Evolutionary conservation across 257 asterid genomes (phyloP).

Genomic region (Salvia splendens): DNA sequence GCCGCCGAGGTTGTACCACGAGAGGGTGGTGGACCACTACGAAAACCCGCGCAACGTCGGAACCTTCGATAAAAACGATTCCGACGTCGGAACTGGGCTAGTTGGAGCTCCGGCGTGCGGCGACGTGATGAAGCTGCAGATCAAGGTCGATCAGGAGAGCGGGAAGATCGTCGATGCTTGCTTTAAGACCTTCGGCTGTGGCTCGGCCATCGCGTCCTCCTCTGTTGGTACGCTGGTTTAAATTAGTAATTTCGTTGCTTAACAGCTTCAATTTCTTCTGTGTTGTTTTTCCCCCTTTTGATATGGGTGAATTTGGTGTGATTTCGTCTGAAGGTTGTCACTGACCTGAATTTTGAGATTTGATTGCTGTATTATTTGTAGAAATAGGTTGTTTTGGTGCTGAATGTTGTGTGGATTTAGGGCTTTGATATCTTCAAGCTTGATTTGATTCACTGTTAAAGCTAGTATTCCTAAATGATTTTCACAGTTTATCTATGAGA

Average conservation of each 20-base stretch:
- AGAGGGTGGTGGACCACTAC: constrained; percentile 97
- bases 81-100: constrained; percentile 79
- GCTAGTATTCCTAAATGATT: neutral
- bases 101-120: constrained; percentile 99
- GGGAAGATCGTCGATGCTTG: constrained; percentile 88
- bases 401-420: neutral
- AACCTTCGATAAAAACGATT: constrained; percentile 76
- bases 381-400: neutral
- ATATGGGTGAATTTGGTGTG: neutral
- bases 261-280: neutral
- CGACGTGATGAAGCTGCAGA: constrained; percentile 93
- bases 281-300: neutral
- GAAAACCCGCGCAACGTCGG: constrained; percentile 91
- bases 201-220: constrained; percentile 94
- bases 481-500: neutral
- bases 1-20: constrained; percentile 61
- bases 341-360: constrained; percentile 10
- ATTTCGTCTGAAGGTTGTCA: neutral
- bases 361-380: neutral
- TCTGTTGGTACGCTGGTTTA: constrained; percentile 63
- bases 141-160: constrained; percentile 70
- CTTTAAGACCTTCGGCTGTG: constrained; percentile 93
- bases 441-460: constrained; percentile 15
- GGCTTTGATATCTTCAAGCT: neutral
- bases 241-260: neutral